Evolutionary conservation across 441 rosid species (phyloP).

Genomic region (Omphalea diandra): DNA sequence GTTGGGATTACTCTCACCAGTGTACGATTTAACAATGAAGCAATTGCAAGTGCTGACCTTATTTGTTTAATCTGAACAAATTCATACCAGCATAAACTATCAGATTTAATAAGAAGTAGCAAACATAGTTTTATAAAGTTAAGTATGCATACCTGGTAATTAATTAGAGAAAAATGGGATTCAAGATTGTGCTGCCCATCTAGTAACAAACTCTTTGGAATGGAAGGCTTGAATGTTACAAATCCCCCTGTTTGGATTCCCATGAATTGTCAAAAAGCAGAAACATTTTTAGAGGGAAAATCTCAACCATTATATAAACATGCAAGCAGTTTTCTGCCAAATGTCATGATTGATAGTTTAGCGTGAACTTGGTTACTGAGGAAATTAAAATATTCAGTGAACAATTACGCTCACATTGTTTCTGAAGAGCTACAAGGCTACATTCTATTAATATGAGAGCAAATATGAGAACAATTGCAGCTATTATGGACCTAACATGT

Average conservation of each 20-base stretch:
- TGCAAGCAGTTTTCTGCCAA: neutral
- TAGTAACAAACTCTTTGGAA: slow-evolving; percentile 79
- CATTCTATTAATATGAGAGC: neutral
- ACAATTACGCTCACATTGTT: neutral
- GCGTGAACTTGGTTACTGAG: neutral
- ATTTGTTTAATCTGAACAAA: slow-evolving; percentile 80
- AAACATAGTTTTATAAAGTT: slow-evolving; percentile 23
- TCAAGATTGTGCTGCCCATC: slow-evolving; percentile 80
- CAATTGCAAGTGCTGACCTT: slow-evolving; percentile 89
- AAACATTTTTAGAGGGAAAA: slow-evolving; percentile 8
- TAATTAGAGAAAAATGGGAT: slow-evolving; percentile 76
- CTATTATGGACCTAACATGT: neutral
- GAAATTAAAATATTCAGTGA: neutral
- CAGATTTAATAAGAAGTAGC: slow-evolving; percentile 25
- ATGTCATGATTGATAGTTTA: neutral
- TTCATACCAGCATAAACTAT: slow-evolving; percentile 23
- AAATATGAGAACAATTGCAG: neutral
- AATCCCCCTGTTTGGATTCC: slow-evolving; percentile 73
- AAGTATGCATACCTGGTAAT: slow-evolving; percentile 70
- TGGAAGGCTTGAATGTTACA: slow-evolving; percentile 83
- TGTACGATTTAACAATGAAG: slow-evolving; percentile 78
- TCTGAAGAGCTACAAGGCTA: neutral
- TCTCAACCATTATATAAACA: slow-evolving; percentile 8
- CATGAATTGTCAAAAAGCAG: slow-evolving; percentile 24
- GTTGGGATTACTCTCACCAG: slow-evolving; percentile 60